These are phyloP conservation scores for Ceratocystis destructans DNA, from an alignment of 2,329 filamentous ascomycete genomes.

Conservation along the genomic window DNA sequence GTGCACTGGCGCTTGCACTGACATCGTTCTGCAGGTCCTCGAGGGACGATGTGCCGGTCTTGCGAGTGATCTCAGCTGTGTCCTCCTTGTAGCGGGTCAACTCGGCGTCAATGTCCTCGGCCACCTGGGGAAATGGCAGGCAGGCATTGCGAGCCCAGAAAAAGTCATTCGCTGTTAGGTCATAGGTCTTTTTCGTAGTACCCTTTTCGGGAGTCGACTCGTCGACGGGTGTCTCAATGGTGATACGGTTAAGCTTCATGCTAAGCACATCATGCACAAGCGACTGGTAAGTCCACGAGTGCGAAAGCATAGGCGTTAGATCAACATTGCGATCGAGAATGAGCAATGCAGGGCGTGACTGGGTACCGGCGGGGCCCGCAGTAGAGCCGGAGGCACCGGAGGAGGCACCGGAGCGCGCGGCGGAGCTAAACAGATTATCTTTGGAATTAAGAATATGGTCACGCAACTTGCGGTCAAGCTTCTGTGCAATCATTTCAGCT, in stretches of 20 bases:
- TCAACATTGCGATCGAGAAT: constrained; percentile 94
- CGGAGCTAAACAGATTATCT: constrained; percentile 68
- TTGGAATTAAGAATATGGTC: constrained; percentile 97
- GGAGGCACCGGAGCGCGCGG: constrained; percentile 38
- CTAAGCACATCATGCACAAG: constrained; percentile 53
- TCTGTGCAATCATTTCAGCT: constrained; percentile 85
- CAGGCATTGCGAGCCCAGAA: constrained; percentile 93
- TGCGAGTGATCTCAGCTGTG: constrained; percentile 83
- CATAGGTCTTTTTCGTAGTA: constrained; percentile 75
- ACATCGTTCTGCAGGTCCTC: constrained; percentile 88
- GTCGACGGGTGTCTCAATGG: constrained; percentile 70
- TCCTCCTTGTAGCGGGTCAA: constrained; percentile 92
- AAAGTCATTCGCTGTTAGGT: constrained; percentile 79
- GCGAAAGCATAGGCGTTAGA: constrained; percentile 94
- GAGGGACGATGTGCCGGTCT: constrained; percentile 81
- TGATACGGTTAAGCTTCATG: constrained; percentile 74
- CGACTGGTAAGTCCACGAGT: constrained; percentile 73
- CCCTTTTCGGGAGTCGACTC: constrained; percentile 62
- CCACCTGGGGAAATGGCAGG: constrained; percentile 85
- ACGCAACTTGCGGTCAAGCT: constrained; percentile 85
- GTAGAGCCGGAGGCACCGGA: constrained; percentile 45
- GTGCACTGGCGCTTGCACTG: constrained; percentile 70
- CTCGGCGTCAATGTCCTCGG: constrained; percentile 89
- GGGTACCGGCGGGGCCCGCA: constrained; percentile 45
- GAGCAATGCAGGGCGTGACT: constrained; percentile 71